These are phyloP conservation scores for Pyrenochaeta sp. DNA, from an alignment of 2,329 filamentous ascomycete species.

Conservation along the genomic window DNA sequence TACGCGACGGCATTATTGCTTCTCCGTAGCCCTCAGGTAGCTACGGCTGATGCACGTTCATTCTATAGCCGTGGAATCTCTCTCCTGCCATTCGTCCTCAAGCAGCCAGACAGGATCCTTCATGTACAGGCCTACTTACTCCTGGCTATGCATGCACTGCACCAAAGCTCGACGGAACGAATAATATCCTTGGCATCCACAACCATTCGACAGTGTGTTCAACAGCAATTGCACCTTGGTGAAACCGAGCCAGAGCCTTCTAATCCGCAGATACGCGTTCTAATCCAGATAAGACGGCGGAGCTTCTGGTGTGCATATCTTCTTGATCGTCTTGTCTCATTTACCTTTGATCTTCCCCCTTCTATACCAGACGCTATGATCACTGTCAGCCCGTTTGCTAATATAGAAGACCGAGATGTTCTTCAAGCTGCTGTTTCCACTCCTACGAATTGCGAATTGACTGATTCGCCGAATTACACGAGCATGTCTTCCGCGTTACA, in stretches of 20 bases:
- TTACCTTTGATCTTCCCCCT: conserved; percentile 23
- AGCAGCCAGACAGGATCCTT: conserved; percentile 18
- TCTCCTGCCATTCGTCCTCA: conserved; percentile 18
- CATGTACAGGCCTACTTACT: conserved; percentile 27
- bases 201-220: conserved; percentile 25
- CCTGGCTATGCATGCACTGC: conserved; percentile 23
- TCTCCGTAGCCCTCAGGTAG: conserved; percentile 11
- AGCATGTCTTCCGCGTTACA: conserved; percentile 23
- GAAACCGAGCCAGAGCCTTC: conserved; percentile 18
- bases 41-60: conserved; percentile 9
- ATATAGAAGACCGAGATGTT: conserved; percentile 23
- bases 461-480: conserved; percentile 18
- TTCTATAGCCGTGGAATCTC: conserved; percentile 22
- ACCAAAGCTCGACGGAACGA: conserved; percentile 27
- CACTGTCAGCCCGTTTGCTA: conserved; percentile 20
- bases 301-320: conserved; percentile 30
- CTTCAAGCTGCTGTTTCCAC: conserved; percentile 13
- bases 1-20: conserved; percentile 23
- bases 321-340: conserved; percentile 22
- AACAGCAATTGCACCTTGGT: conserved; percentile 24
- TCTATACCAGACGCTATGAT: conserved; percentile 25
- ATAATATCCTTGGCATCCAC: conserved; percentile 25
- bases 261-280: conserved; percentile 4
- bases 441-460: conserved; percentile 9
- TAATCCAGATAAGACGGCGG: conserved; percentile 21